Base-by-base conservation (phyloP, 225 moss, liverwort and hornwort species). In the Pseudoscleropodium purum region DNA sequence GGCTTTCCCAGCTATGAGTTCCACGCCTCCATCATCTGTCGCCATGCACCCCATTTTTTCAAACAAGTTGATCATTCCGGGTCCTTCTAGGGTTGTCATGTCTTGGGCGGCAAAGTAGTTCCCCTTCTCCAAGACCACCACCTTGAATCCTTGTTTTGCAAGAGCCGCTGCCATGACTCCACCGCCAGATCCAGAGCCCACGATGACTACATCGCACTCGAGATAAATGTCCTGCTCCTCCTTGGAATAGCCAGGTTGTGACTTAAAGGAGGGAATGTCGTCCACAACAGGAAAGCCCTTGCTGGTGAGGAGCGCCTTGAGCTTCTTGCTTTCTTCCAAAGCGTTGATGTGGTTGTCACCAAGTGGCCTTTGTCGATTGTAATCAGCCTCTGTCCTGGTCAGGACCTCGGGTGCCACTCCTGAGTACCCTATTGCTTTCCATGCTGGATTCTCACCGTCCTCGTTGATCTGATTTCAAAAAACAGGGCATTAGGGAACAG, bases 141-240 rank as follows among this genome's bases (percentile, higher is more conserved):
- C 96, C 89, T 95, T 96, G 84, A 93, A 92, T 3, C 96, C 97
- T 43, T 95, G 92, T 76, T 89, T 92, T 18, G 97, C 96, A 15
- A 99, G 94, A 25, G 90, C 91, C 31, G 96, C 97, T 4, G 99
- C 99, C 72, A 96, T 92, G 10, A 99, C 97, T 21, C 96, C 99
- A 33, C 99, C 99, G 11, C 99, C 99, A 18, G 96, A 96, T 10
- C 99, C 98, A 16, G 98, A 98, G 30, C 98, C 98, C 25, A 98
- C 95, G 4, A 98, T 87, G 18, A 97, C 97, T 3, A 89, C 95
- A 84, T 98, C 98, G 63, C 98, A 98, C 67, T 93, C 89, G 19
- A 97, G 79, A 21, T 93, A 74, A 26, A 98, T 45, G 72, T 91
- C 90, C 31, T 52, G 88, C 56, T 76, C 85, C 20, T 65, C 86